A percentile compares a stretch with the other conserved stretches of the same genome.
Conservation (phyloP, 177 flowering plant species). For the Tripterygium wilfordii region DNA sequence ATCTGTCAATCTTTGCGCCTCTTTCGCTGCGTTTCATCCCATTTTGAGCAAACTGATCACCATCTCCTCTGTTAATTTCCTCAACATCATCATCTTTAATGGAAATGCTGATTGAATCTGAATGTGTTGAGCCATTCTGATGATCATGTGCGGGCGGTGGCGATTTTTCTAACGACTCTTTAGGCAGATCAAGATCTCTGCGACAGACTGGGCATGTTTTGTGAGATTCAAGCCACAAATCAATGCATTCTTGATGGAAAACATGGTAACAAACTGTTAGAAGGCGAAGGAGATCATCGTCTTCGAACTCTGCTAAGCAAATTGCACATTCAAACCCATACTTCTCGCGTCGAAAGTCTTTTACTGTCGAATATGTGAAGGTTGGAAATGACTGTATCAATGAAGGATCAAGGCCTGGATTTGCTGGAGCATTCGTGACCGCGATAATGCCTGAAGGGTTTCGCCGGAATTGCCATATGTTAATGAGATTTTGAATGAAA, state of each 20-base stretch:
- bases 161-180: slow-evolving; percentile 11
- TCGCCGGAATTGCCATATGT: slow-evolving; percentile 17
- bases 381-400: slow-evolving; percentile 53
- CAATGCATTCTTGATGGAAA: slow-evolving; percentile 80
- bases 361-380: slow-evolving; percentile 46
- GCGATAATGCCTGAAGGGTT: slow-evolving; percentile 15
- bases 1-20: slow-evolving; percentile 9
- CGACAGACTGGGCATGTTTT: slow-evolving; percentile 85
- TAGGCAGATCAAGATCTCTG: slow-evolving; percentile 31
- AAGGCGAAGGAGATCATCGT: slow-evolving; percentile 42
- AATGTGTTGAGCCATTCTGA: no score
- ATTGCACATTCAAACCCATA: slow-evolving; percentile 69
- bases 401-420: slow-evolving; percentile 47
- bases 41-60: neutral
- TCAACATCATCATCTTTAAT: slow-evolving; percentile 10
- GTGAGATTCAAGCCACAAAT: slow-evolving; percentile 71
- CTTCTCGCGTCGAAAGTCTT: slow-evolving; percentile 33
- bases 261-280: slow-evolving; percentile 60
- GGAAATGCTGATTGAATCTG: slow-evolving; percentile 7
- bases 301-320: slow-evolving; percentile 58
- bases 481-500: slow-evolving; percentile 20
- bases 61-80: neutral
- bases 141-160: slow-evolving; percentile 5
- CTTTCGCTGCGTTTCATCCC: neutral
- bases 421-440: neutral